Base-by-base conservation (phyloP, 495 filamentous ascomycete genomes). In the Penicillium argentinense region DNA sequence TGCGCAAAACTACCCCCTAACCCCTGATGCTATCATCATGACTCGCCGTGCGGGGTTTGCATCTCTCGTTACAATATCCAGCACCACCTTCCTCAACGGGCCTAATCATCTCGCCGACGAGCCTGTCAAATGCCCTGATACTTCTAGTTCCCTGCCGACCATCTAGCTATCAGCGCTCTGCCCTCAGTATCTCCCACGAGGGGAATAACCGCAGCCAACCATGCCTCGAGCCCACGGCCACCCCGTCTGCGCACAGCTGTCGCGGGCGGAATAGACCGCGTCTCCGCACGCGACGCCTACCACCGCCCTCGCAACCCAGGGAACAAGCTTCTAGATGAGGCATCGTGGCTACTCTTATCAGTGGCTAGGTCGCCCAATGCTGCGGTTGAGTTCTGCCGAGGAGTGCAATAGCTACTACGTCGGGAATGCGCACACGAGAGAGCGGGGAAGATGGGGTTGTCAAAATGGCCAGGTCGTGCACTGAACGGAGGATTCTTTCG, bases 51-150 rank as follows among this genome's bases (percentile, higher is more conserved):
- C 45, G 45, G 51, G 45, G 45, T 33, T 23, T 45, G 32, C 22
- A 43, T 17, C 27, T 17, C 38, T 29, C 21, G 11, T 49, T 45
- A 24, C 29, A 24, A 37, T 33, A 1, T 22, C 30, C 29, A n/a
- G 6, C 24, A 41, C n/a, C 41, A 54, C 51, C 51, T 54, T 54
- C 51, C 51, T 40, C 8, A 41, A 46, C 41, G 42, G 42, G 51
- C 32, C 34, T 54, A 49, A 54, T 36, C 9, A 22, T 16, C 19
- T 29, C 29, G 18, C 38, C 18, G 28, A 46, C 12, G 17, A 37
- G 38, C 49, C 42, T 42, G 29, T 47, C 24, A 39, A 12, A 26
- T 23, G 5, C 17, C n/a, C 12, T n/a, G 33, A 33, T 33, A 33
- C n/a, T 33, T 13, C 5, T 26, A 36, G 33, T 18, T 19, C 12